Base-by-base conservation (phyloP, 1,139 yeast species). In the Yamadazyma dendronema region DNA sequence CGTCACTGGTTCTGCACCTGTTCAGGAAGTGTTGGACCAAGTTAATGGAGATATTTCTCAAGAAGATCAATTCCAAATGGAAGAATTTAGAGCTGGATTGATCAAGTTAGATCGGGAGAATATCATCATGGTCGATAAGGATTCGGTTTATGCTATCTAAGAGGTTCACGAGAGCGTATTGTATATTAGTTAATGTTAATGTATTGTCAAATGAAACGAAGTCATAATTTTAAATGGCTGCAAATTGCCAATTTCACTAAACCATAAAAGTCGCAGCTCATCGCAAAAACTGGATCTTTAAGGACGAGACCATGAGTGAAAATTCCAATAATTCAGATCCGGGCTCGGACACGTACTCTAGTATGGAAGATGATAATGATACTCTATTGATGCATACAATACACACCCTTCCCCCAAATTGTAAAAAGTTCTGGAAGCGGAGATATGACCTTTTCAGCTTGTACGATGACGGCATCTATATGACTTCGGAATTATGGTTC, bases 401-500 rank as follows among this genome's bases (percentile, higher is more conserved):
- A 37, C 49, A 57, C 34, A 65, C 75, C 1, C 63, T 75, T 22
- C 79, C 80, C 0, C 39, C 43, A 2, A 54, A 61, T 2, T 55
- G 75, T 40, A 62, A 62, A 44, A 78, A 76, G 50, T 86, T 77
- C 59, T 85, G 87, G 84, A 52, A 56, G 23, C 70, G 76, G 35
- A 62, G 95, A 30, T 75, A 81, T 53, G 50, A 55, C 15, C 59
- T 87, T 25, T 88, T 87, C 56, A 60, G 74, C 9, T 64, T 59
- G 42, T 85, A 65, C 51, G 87, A 84, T 47, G 77, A 81, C 4
- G 95, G 96, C 0, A 70, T 89, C 10, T 70, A 73, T 48, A 66
- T 94, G 67, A 84, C 85, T 2, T 67, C 79, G 10, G 95, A 84
- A 50, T 71, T 89, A 40, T 88, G 96, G 96, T 92, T 72, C 57